Percentiles rank a stretch among this genome's conserved stretches.
Conservation (phyloP, 352 stramenopile genomes). For the Hyaloperonospora brassicae region DNA sequence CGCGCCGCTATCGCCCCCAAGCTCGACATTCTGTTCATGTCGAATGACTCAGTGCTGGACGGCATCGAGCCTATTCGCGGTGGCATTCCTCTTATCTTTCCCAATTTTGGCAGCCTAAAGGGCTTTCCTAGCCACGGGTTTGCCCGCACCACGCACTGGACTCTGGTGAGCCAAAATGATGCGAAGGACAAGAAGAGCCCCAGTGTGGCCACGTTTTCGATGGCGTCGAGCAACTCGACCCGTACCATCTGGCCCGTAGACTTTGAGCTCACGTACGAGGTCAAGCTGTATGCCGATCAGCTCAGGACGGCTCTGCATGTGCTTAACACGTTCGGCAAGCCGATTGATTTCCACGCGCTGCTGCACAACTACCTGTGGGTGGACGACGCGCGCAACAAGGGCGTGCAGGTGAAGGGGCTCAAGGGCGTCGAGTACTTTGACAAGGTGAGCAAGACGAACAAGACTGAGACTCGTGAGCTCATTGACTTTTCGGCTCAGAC, state of each 20-base stretch:
- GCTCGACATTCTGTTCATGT: slow-evolving; percentile 81
- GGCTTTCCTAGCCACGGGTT: slow-evolving; percentile 84
- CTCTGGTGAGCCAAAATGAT: slow-evolving; percentile 13
- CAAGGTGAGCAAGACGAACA: slow-evolving; percentile 71
- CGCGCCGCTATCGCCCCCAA: slow-evolving; percentile 17
- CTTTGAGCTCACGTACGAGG: slow-evolving; percentile 58
- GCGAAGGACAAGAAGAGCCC: slow-evolving; percentile 7
- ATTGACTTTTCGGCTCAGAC: slow-evolving; percentile 52
- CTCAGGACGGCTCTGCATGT: slow-evolving; percentile 76
- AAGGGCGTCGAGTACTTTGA: slow-evolving; percentile 79
- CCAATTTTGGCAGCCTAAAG: slow-evolving; percentile 73
- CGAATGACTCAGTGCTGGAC: slow-evolving; percentile 65
- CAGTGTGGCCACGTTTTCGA: slow-evolving; percentile 29
- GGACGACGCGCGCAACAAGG: slow-evolving; percentile 52
- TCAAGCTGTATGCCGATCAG: slow-evolving; percentile 48
- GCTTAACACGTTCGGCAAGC: slow-evolving; percentile 69
- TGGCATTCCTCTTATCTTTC: slow-evolving; percentile 88
- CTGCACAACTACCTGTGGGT: slow-evolving; percentile 92
- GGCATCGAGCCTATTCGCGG: slow-evolving; percentile 84
- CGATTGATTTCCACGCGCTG: slow-evolving; percentile 90
- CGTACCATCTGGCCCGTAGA: slow-evolving; percentile 40
- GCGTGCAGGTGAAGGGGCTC: slow-evolving; percentile 71
- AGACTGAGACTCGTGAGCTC: slow-evolving; percentile 45
- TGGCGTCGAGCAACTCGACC: slow-evolving; percentile 26
- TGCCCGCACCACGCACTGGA: slow-evolving; percentile 51